phyloP scores from a whole-genome alignment of 2,329 filamentous ascomycete genomes.

The Lachnellula arida region DNA sequence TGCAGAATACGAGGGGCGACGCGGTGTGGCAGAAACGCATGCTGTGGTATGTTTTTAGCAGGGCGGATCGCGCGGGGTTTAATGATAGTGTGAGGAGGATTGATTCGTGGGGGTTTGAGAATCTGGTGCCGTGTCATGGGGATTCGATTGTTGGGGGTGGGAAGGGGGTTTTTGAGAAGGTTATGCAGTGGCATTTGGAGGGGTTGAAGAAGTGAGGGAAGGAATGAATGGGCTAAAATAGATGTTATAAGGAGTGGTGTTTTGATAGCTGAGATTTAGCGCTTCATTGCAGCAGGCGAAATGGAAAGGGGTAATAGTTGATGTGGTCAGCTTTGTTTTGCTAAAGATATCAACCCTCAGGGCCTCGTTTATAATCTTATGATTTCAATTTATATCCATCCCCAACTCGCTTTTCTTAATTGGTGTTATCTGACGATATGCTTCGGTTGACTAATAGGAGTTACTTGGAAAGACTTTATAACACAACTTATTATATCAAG shows the following conservation, averaged over 20 bases:
- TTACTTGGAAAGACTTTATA: too few species aligned
- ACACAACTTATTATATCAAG: too few species aligned
- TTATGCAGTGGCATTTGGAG: conserved; percentile 79
- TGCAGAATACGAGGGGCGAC: conserved; percentile 57
- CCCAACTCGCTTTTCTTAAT: too few species aligned
- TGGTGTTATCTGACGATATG: too few species aligned
- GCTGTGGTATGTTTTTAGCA: conserved; percentile 69
- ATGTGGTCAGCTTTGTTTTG: too few species aligned
- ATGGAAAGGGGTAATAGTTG: too few species aligned
- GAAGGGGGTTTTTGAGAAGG: conserved; percentile 70
- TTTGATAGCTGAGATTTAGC: too few species aligned
- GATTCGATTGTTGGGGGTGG: conserved; percentile 73
- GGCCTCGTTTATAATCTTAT: too few species aligned
- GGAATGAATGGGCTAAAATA: conserved; percentile 8
- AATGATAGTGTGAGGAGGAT: conserved; percentile 66
- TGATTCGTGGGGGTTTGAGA: conserved; percentile 75
- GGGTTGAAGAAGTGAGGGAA: conserved; percentile 25
- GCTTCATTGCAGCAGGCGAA: too few species aligned
- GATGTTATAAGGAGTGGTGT: neutral
- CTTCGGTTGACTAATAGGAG: too few species aligned
- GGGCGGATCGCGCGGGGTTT: conserved; percentile 60
- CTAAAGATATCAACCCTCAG: too few species aligned
- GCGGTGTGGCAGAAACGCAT: conserved; percentile 76
- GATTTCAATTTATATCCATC: too few species aligned
- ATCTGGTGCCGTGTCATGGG: conserved; percentile 87